Percentiles rank a stretch among this genome's conserved stretches.
phyloP scores from a whole-genome alignment of 2,329 filamentous ascomycete species.

The Diaporthe sp. region DNA sequence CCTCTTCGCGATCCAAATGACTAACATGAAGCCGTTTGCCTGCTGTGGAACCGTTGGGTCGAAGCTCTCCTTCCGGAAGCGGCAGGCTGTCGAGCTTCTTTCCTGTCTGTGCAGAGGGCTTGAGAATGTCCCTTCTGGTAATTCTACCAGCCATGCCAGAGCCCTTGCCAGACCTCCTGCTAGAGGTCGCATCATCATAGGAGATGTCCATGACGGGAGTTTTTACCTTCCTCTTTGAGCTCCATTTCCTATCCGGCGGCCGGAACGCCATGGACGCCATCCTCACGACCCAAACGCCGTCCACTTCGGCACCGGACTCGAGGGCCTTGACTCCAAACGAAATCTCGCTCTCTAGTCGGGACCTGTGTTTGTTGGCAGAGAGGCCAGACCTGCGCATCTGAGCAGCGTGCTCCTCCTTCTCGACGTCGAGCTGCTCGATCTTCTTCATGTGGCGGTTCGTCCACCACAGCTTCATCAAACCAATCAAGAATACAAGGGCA shows the following conservation, averaged over 20 bases:
- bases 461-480: conserved; percentile 75
- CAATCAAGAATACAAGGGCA: conserved; percentile 74
- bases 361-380: conserved; percentile 45
- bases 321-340: conserved; percentile 90
- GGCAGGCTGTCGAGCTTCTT: conserved; percentile 26
- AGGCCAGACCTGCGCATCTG: conserved; percentile 68
- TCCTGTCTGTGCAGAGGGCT: conserved; percentile 23
- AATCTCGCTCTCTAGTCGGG: conserved; percentile 62
- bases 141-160: conserved; percentile 25
- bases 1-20: neutral
- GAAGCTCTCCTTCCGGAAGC: conserved; percentile 5
- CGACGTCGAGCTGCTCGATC: conserved; percentile 73
- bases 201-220: conserved; percentile 22
- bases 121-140: conserved; percentile 29
- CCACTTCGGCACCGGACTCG: conserved; percentile 83
- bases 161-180: conserved; percentile 9
- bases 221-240: conserved; percentile 31
- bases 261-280: conserved; percentile 51
- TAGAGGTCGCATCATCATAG: neutral
- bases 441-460: conserved; percentile 65
- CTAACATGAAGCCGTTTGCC: neutral
- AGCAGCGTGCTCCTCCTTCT: conserved; percentile 65
- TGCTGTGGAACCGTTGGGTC: neutral
- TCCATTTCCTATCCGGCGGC: conserved; percentile 34
- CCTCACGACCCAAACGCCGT: conserved; percentile 82